phyloP scores from a whole-genome alignment of 192 early-diverging fungal genomes.

The Entomortierella lignicola region DNA sequence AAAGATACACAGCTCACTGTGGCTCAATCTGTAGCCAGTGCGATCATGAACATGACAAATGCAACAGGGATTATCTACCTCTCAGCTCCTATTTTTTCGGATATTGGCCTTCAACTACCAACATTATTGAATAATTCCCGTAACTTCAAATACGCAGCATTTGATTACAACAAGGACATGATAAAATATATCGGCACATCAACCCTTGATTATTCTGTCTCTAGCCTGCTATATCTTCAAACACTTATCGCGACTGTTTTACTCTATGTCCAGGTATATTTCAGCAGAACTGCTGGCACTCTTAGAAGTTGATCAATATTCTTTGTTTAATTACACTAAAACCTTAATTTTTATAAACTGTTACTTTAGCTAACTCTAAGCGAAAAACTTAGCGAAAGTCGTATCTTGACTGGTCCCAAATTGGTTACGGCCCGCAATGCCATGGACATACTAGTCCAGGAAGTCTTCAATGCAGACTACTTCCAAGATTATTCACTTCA shows the following conservation, averaged over 20 bases:
- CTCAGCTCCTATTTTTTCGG: slow-evolving; percentile 10
- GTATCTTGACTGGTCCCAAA: slow-evolving; percentile 30
- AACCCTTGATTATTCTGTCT: slow-evolving; percentile 26
- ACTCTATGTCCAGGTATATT: slow-evolving; percentile 46
- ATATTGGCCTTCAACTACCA: not conserved
- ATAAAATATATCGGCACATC: not conserved
- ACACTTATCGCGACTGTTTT: slow-evolving; percentile 19
- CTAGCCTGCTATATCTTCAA: slow-evolving; percentile 38
- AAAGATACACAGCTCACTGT: not conserved
- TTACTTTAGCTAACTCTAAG: slow-evolving; percentile 24
- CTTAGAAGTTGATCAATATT: no score
- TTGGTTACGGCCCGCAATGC: slow-evolving; percentile 26
- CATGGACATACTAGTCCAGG: slow-evolving; percentile 31
- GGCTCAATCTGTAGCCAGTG: not conserved
- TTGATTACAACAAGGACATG: slow-evolving; percentile 27
- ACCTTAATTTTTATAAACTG: not conserved
- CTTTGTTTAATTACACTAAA: not conserved
- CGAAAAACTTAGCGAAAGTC: slow-evolving; percentile 24
- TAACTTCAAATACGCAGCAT: slow-evolving; percentile 23
- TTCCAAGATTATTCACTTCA: slow-evolving; percentile 1
- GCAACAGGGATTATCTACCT: slow-evolving; percentile 30
- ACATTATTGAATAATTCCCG: slow-evolving; percentile 10
- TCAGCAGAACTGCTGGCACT: slow-evolving; percentile 5
- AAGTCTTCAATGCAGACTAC: not conserved
- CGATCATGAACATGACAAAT: not conserved